Conservation (phyloP, 148 eudicot genomes). For the Arctostaphylos glauca region DNA sequence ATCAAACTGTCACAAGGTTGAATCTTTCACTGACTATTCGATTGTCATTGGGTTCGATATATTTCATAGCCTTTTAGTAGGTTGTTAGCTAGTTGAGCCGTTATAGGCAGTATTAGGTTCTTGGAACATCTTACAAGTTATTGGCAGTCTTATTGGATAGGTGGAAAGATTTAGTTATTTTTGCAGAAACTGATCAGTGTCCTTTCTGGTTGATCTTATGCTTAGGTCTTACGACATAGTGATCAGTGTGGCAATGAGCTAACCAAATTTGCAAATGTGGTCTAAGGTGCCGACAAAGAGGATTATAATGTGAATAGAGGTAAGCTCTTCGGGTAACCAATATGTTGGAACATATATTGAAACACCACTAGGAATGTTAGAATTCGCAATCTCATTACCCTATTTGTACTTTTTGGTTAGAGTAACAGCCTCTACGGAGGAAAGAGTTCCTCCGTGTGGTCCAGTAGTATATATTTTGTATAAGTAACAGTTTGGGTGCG, state of each 20-base stretch:
- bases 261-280: background rate
- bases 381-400: no score
- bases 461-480: no score
- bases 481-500: no score
- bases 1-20: background rate
- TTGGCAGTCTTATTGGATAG: background rate
- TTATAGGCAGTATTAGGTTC: background rate
- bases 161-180: background rate
- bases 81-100: background rate
- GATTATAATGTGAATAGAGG: no score
- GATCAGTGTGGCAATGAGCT: background rate
- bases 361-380: no score
- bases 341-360: no score
- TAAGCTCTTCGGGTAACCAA: no score
- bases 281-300: background rate
- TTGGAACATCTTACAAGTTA: background rate
- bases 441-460: no score
- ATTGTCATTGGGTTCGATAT: background rate
- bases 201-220: background rate
- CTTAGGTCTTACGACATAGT: background rate
- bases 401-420: no score
- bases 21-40: background rate
- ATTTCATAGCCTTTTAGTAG: background rate
- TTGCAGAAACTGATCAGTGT: background rate
- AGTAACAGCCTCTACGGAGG: no score